These are phyloP conservation scores for Excoecaria cochinchinensis DNA, from an alignment of 345 rosid genomes.

Conservation along the genomic window DNA sequence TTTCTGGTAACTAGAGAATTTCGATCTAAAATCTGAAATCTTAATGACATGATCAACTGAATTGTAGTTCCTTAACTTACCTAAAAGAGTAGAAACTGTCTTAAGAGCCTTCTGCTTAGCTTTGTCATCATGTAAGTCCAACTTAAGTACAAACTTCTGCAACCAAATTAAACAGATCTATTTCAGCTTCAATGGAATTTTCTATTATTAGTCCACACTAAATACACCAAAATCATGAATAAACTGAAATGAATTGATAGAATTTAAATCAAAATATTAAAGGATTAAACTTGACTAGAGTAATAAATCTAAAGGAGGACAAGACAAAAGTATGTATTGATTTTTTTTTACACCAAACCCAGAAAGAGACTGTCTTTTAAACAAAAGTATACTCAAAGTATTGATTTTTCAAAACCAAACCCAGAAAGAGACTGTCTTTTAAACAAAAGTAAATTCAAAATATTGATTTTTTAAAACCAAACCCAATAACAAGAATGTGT, in stretches of 20 bases:
- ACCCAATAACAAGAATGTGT: constrained; percentile 11
- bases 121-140: constrained; percentile 72
- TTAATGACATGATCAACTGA: background rate
- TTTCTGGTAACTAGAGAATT: background rate
- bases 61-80: constrained; percentile 27
- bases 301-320: background rate
- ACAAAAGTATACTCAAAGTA: background rate
- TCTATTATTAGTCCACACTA: background rate
- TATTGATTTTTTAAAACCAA: background rate
- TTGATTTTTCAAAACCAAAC: too few species aligned
- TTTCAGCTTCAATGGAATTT: background rate
- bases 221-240: background rate
- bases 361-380: too few species aligned
- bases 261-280: background rate
- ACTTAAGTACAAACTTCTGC: constrained; percentile 77
- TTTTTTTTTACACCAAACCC: too few species aligned
- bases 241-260: too few species aligned
- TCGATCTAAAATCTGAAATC: background rate
- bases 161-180: constrained; percentile 25
- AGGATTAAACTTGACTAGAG: background rate
- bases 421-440: too few species aligned
- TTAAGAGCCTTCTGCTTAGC: constrained; percentile 88
- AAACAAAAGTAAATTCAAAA: background rate
- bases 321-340: too few species aligned
- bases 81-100: constrained; percentile 79